Conservation (phyloP, 768 basidiomycete species). For the Symmetrospora coprosmae region DNA sequence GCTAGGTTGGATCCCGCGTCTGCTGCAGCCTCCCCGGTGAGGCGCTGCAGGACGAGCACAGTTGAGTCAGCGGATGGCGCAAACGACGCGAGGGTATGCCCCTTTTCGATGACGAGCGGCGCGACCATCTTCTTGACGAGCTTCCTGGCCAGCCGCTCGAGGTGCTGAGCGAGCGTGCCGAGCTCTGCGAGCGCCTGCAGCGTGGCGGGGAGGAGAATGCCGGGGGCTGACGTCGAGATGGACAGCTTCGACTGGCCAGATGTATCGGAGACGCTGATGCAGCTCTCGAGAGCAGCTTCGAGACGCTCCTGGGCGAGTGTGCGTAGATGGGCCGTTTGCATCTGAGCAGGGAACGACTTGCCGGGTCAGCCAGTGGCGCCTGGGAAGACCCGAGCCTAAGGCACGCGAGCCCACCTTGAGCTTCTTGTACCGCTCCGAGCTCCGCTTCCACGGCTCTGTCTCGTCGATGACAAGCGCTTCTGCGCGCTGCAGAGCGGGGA, state of each 20-base stretch:
- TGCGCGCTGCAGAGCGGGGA: neutral
- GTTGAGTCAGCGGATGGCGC: too few relatives aligned
- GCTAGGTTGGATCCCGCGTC: too few relatives aligned
- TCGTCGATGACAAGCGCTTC: neutral
- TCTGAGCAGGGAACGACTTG: neutral
- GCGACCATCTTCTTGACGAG: neutral
- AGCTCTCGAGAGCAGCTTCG: constrained; percentile 2
- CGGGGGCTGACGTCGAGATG: neutral
- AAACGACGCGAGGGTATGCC: too few relatives aligned
- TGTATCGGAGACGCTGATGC: neutral
- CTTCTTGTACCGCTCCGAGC: neutral
- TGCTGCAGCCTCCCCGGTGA: too few relatives aligned
- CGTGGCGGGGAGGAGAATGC: neutral
- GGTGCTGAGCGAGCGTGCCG: neutral
- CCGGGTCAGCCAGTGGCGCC: neutral
- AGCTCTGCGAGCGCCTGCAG: neutral
- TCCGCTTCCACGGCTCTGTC: neutral
- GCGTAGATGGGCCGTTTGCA: neutral
- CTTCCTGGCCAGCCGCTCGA: neutral
- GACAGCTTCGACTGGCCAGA: neutral
- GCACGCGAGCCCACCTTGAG: neutral
- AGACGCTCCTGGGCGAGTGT: neutral
- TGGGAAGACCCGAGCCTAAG: neutral
- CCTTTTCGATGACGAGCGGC: too few relatives aligned
- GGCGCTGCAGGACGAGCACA: too few relatives aligned